These are phyloP conservation scores for Cytospora paraplurivora DNA, from an alignment of 2,329 filamentous ascomycete species.

Conservation along the genomic window DNA sequence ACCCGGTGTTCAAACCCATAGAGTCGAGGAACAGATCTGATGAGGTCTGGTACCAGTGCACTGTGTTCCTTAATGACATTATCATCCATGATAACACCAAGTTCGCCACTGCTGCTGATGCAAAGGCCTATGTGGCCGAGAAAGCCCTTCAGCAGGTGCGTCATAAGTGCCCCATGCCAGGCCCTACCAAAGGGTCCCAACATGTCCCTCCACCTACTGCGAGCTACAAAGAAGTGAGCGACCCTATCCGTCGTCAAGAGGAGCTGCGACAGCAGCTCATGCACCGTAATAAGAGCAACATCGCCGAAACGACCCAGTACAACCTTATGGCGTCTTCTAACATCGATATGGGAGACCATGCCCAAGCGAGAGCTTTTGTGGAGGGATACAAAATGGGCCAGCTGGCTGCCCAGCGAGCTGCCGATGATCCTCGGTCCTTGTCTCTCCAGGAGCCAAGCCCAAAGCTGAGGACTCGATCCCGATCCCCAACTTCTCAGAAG, in stretches of 20 bases:
- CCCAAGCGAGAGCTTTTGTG: constrained; percentile 30
- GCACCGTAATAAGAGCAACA: constrained; percentile 12
- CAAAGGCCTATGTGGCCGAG: constrained; percentile 25
- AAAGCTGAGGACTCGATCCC: constrained; percentile 5
- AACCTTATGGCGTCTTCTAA: not conserved
- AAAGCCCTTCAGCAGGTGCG: constrained; percentile 25
- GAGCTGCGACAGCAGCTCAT: constrained; percentile 17
- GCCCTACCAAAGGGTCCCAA: not conserved
- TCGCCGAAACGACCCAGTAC: not conserved
- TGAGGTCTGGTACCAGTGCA: constrained; percentile 18
- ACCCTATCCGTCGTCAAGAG: not conserved
- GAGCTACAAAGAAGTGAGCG: not conserved
- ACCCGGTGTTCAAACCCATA: constrained; percentile 22
- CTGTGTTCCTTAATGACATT: constrained; percentile 16
- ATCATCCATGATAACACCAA: constrained; percentile 7
- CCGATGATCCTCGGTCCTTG: not conserved
- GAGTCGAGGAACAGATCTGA: constrained; percentile 5
- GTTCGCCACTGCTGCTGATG: not conserved
- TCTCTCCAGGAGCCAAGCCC: not conserved
- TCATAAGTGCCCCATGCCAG: constrained; percentile 11
- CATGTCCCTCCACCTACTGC: not conserved
- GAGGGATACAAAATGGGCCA: constrained; percentile 31
- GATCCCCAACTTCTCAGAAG: constrained; percentile 3
- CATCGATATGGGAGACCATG: constrained; percentile 26
- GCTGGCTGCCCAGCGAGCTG: constrained; percentile 7